Conservation (phyloP, 2,329 filamentous ascomycete genomes). For the Magnaporthiopsis incrustans region DNA sequence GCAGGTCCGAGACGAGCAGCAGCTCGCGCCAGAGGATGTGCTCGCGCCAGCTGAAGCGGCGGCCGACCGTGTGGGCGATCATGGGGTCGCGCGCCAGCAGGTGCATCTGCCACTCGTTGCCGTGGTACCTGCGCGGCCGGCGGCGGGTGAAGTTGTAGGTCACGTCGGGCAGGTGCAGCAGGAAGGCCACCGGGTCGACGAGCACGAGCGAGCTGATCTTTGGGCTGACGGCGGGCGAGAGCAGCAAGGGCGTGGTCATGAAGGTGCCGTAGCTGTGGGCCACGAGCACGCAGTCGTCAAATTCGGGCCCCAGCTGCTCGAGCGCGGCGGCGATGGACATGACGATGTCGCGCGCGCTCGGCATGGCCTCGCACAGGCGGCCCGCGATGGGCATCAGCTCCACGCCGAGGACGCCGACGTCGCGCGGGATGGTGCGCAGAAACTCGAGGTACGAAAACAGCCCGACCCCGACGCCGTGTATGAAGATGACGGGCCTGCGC, state of each 20-base stretch:
- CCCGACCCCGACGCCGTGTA: constrained; percentile 15
- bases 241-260: constrained; percentile 53
- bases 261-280: constrained; percentile 60
- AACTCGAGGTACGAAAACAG: constrained; percentile 12
- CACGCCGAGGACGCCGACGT: constrained; percentile 12
- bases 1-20: constrained; percentile 25
- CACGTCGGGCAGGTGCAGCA: constrained; percentile 62
- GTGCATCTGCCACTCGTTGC: constrained; percentile 54
- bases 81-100: constrained; percentile 66
- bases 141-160: constrained; percentile 63
- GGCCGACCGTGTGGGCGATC: constrained; percentile 53
- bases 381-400: constrained; percentile 12
- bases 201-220: constrained; percentile 41
- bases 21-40: constrained; percentile 65
- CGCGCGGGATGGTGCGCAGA: constrained; percentile 10
- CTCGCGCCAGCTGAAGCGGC: constrained; percentile 64
- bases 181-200: constrained; percentile 56
- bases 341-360: constrained; percentile 1
- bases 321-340: constrained; percentile 1
- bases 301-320: constrained; percentile 2
- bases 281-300: constrained; percentile 48
- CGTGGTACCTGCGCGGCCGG: constrained; percentile 24
- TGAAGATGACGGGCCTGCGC: constrained; percentile 13
- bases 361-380: constrained; percentile 10
- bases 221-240: constrained; percentile 35